These are phyloP conservation scores for Phytophthora ohioensis DNA, from an alignment of 352 stramenopile species.

Conservation along the genomic window DNA sequence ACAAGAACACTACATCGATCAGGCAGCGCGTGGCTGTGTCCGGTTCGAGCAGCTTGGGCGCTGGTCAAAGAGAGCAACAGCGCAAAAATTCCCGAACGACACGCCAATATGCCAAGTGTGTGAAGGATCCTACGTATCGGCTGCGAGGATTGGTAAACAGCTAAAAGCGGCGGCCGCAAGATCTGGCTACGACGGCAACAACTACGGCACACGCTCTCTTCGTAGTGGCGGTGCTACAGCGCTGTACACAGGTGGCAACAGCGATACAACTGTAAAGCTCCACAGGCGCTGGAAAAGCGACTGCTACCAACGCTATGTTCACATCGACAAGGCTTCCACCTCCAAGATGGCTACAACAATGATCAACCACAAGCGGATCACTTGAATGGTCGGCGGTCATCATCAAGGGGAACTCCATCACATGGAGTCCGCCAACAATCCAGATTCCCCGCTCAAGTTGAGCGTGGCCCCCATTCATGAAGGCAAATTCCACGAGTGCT, in stretches of 20 bases:
- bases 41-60: conserved; percentile 1
- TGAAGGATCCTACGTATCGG: not conserved
- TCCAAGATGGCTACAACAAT: not conserved
- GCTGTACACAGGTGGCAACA: not conserved
- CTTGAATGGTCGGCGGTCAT: not conserved
- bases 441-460: not conserved
- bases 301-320: conserved; percentile 5
- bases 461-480: not conserved
- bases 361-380: not conserved
- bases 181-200: not conserved
- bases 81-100: not conserved
- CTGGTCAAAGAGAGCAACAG: not conserved
- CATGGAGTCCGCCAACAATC: not conserved
- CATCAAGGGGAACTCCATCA: not conserved
- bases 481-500: no score
- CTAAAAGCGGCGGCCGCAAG: not conserved
- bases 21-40: not conserved
- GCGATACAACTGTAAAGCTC: conserved; percentile 5
- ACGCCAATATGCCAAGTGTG: not conserved
- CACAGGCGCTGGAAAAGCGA: conserved; percentile 5
- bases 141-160: not conserved
- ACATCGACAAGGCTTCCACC: not conserved
- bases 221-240: conserved; percentile 15
- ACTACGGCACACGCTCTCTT: conserved; percentile 11
- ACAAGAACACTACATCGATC: not conserved